A percentile compares a stretch with the other conserved stretches of the same genome.
phyloP scores from a whole-genome alignment of 2,329 filamentous ascomycete genomes.

The Ophiognomonia clavigignenti-juglandacearum region DNA sequence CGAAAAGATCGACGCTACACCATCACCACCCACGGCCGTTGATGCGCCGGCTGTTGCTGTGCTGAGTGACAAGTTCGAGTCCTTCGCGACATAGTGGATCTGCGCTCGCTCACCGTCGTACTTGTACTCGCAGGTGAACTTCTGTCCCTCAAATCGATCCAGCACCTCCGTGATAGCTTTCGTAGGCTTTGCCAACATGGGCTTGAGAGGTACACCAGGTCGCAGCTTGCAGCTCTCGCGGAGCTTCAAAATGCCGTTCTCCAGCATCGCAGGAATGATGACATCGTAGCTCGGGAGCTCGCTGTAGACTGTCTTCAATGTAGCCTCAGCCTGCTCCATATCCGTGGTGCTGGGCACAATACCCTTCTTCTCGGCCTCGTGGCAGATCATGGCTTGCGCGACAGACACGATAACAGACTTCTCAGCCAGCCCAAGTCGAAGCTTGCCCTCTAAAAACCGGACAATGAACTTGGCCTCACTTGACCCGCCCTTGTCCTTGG shows the following conservation, averaged over 20 bases:
- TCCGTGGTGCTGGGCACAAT: conserved; percentile 69
- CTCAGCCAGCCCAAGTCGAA: conserved; percentile 86
- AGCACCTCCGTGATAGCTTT: conserved; percentile 97
- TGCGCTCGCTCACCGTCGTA: conserved; percentile 98
- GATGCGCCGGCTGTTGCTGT: conserved; percentile 55
- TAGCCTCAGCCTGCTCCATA: conserved; percentile 75
- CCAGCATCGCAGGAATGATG: conserved; percentile 83
- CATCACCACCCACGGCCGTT: conserved; percentile 62
- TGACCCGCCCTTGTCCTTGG: conserved; percentile 84
- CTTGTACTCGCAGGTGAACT: conserved; percentile 98
- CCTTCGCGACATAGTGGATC: conserved; percentile 91
- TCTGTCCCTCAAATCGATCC: conserved; percentile 91
- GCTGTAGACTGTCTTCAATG: conserved; percentile 89
- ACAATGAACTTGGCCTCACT: conserved; percentile 95
- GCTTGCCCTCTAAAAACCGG: conserved; percentile 88
- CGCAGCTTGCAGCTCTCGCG: conserved; percentile 84
- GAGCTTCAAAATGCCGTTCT: conserved; percentile 80
- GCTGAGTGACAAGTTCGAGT: conserved; percentile 64
- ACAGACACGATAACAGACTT: conserved; percentile 86
- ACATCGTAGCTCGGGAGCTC: conserved; percentile 94
- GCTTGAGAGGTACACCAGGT: conserved; percentile 91
- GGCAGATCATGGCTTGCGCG: conserved; percentile 79
- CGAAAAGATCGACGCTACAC: conserved; percentile 91
- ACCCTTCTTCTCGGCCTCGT: conserved; percentile 70
- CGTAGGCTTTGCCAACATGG: conserved; percentile 97